Percentiles rank a stretch among this genome's conserved stretches.
Conservation (phyloP, 345 rosid genomes). For the Eucalyptus grandis region DNA sequence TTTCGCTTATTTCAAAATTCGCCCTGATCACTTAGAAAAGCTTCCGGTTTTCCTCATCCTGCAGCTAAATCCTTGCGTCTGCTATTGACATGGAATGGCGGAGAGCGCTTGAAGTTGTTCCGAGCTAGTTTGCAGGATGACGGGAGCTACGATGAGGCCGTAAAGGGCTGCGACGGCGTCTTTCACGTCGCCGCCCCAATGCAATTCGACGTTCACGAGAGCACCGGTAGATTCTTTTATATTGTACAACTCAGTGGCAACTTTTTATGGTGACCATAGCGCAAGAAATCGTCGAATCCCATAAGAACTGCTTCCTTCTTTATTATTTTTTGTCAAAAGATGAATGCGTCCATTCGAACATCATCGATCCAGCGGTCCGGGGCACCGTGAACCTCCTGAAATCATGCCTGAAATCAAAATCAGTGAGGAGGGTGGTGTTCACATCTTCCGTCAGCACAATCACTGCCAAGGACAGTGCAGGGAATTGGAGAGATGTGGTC, state of each 20-base stretch:
- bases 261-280: neutral
- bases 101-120: conserved; percentile 46
- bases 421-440: conserved; percentile 67
- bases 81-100: conserved; percentile 24
- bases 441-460: conserved; percentile 86
- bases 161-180: conserved; percentile 62
- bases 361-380: conserved; percentile 50
- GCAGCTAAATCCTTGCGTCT: conserved; percentile 37
- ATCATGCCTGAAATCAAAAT: conserved; percentile 52
- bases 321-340: conserved; percentile 20
- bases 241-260: no score
- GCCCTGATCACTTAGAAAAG: neutral
- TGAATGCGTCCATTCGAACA: conserved; percentile 30
- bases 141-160: conserved; percentile 79
- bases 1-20: neutral
- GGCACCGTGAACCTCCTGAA: conserved; percentile 65
- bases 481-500: conserved; percentile 42
- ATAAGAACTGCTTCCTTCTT: neutral
- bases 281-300: neutral
- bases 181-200: conserved; percentile 87
- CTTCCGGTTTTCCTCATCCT: neutral
- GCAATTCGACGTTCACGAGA: conserved; percentile 32
- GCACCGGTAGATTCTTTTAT: conserved; percentile 17
- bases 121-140: conserved; percentile 57
- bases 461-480: conserved; percentile 46